Conservation (phyloP, 2,329 filamentous ascomycete species). For the Periconia sp. region DNA sequence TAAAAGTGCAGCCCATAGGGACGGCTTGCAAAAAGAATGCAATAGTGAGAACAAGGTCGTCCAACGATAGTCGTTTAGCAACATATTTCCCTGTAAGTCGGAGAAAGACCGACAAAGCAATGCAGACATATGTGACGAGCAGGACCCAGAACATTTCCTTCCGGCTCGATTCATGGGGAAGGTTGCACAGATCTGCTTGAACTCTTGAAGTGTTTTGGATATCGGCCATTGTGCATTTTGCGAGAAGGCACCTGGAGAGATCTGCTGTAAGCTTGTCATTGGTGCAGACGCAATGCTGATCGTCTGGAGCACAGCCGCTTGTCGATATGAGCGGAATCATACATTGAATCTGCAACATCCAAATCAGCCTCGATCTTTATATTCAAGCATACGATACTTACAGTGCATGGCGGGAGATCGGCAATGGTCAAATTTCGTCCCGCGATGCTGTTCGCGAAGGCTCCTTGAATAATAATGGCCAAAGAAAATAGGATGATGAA, state of each 20-base stretch:
- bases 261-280: conserved; percentile 7
- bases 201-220: conserved; percentile 20
- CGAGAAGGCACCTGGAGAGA: conserved; percentile 18
- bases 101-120: conserved; percentile 14
- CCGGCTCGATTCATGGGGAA: conserved; percentile 18
- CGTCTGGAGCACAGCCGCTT: conserved; percentile 15
- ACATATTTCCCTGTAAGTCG: conserved; percentile 18
- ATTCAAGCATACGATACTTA: conserved; percentile 3
- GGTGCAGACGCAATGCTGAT: conserved; percentile 18
- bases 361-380: background rate
- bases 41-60: conserved; percentile 22
- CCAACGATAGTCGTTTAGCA: conserved; percentile 14
- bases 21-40: conserved; percentile 18
- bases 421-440: conserved; percentile 11
- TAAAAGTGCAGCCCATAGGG: conserved; percentile 15
- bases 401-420: conserved; percentile 23
- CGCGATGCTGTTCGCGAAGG: background rate
- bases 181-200: conserved; percentile 21
- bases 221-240: conserved; percentile 23
- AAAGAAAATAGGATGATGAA: no score
- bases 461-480: background rate
- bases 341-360: conserved; percentile 15
- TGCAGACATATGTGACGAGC: conserved; percentile 14
- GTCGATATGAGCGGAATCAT: conserved; percentile 13
- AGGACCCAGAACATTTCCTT: conserved; percentile 9